phyloP scores from a whole-genome alignment of 495 filamentous ascomycete species.

The Clavariopsis aquatica region DNA sequence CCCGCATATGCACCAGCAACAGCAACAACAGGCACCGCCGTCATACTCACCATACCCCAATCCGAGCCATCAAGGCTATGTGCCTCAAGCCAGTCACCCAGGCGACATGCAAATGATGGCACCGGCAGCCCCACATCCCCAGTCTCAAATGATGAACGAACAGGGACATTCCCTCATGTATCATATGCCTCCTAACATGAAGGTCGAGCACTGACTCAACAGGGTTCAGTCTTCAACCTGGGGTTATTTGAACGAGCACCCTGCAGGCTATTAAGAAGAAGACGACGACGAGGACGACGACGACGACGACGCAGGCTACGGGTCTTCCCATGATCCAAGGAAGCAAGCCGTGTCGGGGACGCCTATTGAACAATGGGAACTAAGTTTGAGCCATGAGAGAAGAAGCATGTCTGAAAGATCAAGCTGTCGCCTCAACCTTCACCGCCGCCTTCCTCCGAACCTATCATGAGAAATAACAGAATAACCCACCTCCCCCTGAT shows the following conservation, averaged over 20 bases:
- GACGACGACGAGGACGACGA: too few relatives aligned
- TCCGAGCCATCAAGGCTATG: slow-evolving; percentile 18
- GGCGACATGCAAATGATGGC: slow-evolving; percentile 38
- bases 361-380: background rate
- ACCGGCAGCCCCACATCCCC: slow-evolving; percentile 25
- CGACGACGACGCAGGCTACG: background rate
- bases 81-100: slow-evolving; percentile 28
- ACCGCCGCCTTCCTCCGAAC: background rate
- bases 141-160: slow-evolving; percentile 33
- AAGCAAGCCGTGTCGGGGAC: background rate
- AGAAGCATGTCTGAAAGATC: background rate
- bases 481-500: too few relatives aligned
- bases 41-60: slow-evolving; percentile 17
- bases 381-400: background rate
- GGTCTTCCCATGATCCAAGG: background rate
- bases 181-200: slow-evolving; percentile 35
- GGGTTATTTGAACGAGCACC: background rate
- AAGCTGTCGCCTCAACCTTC: background rate
- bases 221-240: slow-evolving; percentile 1
- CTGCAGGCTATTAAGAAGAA: background rate
- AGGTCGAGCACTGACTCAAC: slow-evolving; percentile 29
- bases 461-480: background rate
- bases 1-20: slow-evolving; percentile 14
- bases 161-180: slow-evolving; percentile 38
- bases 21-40: slow-evolving; percentile 17